A percentile compares a stretch with the other conserved stretches of the same genome.
Conservation (phyloP, 192 early-diverging fungal species). For the Backusella sp. region DNA sequence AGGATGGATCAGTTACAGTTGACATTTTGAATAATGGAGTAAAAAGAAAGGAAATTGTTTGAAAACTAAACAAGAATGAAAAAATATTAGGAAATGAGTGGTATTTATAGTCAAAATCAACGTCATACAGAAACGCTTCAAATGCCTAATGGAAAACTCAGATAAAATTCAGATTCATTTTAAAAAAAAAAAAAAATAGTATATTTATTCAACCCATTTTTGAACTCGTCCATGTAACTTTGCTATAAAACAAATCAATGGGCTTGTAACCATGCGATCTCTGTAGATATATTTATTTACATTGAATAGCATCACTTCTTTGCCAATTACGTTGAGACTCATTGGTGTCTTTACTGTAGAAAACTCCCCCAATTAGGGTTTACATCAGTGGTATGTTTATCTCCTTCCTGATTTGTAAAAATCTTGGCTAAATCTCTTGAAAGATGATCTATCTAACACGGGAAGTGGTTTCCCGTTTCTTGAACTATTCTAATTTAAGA, state of each 20-base stretch:
- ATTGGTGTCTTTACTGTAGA: neutral
- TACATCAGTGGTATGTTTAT: neutral
- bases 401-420: neutral
- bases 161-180: neutral
- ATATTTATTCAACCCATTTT: neutral
- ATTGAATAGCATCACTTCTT: neutral
- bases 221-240: neutral
- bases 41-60: neutral
- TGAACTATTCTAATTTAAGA: too few relatives aligned
- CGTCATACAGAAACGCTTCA: neutral
- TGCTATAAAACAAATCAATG: neutral
- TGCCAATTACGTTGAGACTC: neutral
- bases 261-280: neutral
- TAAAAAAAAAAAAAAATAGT: neutral
- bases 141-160: neutral
- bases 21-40: neutral
- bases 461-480: too few relatives aligned
- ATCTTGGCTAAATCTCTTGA: neutral
- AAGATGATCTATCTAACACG: neutral
- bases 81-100: neutral
- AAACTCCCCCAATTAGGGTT: neutral
- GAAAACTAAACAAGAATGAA: neutral
- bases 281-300: neutral
- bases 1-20: too few relatives aligned
- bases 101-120: neutral